Evolutionary conservation across 352 stramenopile species (phyloP).

Genomic region (Blastocystis hominis): DNA sequence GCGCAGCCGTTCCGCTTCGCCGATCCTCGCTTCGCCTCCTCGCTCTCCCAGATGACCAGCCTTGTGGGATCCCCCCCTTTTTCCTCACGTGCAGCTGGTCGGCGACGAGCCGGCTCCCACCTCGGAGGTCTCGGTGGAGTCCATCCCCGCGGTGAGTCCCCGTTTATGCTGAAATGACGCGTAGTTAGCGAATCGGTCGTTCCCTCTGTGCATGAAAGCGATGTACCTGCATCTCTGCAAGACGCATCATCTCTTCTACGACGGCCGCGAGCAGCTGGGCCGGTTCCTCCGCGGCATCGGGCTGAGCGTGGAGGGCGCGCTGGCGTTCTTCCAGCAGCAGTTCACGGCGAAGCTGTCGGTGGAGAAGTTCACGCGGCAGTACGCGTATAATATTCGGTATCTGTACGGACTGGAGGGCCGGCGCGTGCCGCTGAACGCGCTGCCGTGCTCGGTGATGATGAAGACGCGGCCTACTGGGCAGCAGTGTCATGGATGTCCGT

Average conservation of each 20-base stretch:
- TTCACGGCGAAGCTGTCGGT: slow-evolving; percentile 67
- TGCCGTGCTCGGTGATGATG: not conserved
- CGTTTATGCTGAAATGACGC: not conserved
- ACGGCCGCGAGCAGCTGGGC: slow-evolving; percentile 72
- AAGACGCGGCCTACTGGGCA: not conserved
- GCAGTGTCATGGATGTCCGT: slow-evolving; percentile 54
- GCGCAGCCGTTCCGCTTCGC: not conserved
- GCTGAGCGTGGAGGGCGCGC: slow-evolving; percentile 70
- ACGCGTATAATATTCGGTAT: slow-evolving; percentile 76
- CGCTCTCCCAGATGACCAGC: not conserved
- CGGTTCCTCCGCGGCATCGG: slow-evolving; percentile 71
- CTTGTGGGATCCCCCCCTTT: not conserved
- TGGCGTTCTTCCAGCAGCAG: slow-evolving; percentile 70
- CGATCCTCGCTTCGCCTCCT: not conserved
- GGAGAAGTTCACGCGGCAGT: slow-evolving; percentile 72
- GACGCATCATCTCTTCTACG: slow-evolving; percentile 75
- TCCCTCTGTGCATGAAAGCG: slow-evolving; percentile 73
- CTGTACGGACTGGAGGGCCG: slow-evolving; percentile 67
- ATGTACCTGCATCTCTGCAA: slow-evolving; percentile 69
- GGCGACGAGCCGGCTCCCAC: not conserved
- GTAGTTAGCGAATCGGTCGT: slow-evolving; percentile 14
- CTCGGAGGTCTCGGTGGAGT: not conserved
- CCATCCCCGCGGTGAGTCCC: not conserved
- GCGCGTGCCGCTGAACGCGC: not conserved
- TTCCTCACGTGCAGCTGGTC: not conserved